phyloP scores from a whole-genome alignment of 1,139 yeast species.

The Pichia sp. region DNA sequence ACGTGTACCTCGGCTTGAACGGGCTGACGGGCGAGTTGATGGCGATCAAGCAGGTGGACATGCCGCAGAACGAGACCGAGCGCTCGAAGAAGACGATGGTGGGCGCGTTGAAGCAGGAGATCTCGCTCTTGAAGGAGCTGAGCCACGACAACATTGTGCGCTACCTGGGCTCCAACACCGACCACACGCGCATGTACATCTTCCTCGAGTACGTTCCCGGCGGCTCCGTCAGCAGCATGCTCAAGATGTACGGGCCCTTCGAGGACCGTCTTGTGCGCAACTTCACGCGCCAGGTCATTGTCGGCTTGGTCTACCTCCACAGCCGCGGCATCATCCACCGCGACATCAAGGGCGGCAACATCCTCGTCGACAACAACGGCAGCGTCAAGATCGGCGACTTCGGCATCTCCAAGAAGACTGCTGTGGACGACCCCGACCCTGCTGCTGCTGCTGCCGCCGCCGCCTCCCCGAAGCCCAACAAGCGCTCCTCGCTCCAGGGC shows the following conservation, averaged over 20 bases:
- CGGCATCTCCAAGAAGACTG: slow-evolving; percentile 65
- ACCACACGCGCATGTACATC: slow-evolving; percentile 67
- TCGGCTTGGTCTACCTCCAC: slow-evolving; percentile 78
- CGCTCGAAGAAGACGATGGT: slow-evolving; percentile 58
- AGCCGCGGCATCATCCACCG: slow-evolving; percentile 81
- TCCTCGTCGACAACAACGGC: slow-evolving; percentile 84
- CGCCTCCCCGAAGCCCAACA: background rate
- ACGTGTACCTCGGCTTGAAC: slow-evolving; percentile 88
- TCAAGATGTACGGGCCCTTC: slow-evolving; percentile 82
- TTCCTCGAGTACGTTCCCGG: slow-evolving; percentile 96
- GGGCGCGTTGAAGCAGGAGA: slow-evolving; percentile 82
- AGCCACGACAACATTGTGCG: slow-evolving; percentile 92
- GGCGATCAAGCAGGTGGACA: slow-evolving; percentile 93
- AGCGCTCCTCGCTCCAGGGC: slow-evolving; percentile 86
- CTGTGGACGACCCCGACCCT: slow-evolving; percentile 4
- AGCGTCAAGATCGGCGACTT: slow-evolving; percentile 90
- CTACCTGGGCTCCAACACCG: slow-evolving; percentile 80
- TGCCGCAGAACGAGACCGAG: slow-evolving; percentile 32
- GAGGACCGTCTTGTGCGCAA: slow-evolving; percentile 85
- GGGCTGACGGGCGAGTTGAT: slow-evolving; percentile 89
- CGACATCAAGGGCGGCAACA: slow-evolving; percentile 91
- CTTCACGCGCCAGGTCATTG: slow-evolving; percentile 76
- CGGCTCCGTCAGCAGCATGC: slow-evolving; percentile 87
- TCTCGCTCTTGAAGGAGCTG: slow-evolving; percentile 68
- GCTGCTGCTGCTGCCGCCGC: too few relatives aligned